Evolutionary conservation across 805 yeast genomes (phyloP).

Genomic region (Candida sphagnicola): DNA sequence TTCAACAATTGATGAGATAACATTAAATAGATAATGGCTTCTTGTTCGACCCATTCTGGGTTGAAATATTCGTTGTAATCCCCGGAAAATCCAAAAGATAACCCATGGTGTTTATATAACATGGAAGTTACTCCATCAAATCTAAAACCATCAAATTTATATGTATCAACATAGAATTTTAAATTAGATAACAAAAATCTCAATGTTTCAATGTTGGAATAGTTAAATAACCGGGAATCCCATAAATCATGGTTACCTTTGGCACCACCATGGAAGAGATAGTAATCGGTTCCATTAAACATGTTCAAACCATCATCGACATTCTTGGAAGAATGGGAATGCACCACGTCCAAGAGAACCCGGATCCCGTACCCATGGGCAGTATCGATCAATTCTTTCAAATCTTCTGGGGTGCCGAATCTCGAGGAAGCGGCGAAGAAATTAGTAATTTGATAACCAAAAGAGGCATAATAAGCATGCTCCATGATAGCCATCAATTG

Average conservation of each 20-base stretch:
- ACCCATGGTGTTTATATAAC: constrained; percentile 90
- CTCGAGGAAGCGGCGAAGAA: constrained; percentile 89
- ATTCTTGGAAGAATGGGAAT: constrained; percentile 93
- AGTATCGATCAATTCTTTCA: constrained; percentile 83
- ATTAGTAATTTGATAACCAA: constrained; percentile 94
- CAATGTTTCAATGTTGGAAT: constrained; percentile 86
- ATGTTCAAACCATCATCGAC: constrained; percentile 89
- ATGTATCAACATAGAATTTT: constrained; percentile 78
- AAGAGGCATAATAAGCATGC: constrained; percentile 96
- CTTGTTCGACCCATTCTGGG: constrained; percentile 74
- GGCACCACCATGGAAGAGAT: constrained; percentile 88
- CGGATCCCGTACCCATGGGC: constrained; percentile 87
- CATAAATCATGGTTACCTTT: constrained; percentile 88
- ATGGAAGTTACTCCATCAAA: constrained; percentile 96
- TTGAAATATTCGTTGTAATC: constrained; percentile 89
- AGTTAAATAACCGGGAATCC: constrained; percentile 95
- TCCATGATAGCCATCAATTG: constrained; percentile 99
- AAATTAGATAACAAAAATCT: constrained; percentile 82
- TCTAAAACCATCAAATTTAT: constrained; percentile 89
- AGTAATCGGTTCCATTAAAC: constrained; percentile 94
- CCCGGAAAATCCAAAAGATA: constrained; percentile 87
- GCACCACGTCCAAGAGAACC: constrained; percentile 88
- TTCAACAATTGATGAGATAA: constrained; percentile 79
- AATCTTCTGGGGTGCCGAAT: constrained; percentile 92
- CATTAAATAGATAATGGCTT: constrained; percentile 83